Base-by-base conservation (phyloP, 2,329 filamentous ascomycete species). In the Sarocladium kiliense region DNA sequence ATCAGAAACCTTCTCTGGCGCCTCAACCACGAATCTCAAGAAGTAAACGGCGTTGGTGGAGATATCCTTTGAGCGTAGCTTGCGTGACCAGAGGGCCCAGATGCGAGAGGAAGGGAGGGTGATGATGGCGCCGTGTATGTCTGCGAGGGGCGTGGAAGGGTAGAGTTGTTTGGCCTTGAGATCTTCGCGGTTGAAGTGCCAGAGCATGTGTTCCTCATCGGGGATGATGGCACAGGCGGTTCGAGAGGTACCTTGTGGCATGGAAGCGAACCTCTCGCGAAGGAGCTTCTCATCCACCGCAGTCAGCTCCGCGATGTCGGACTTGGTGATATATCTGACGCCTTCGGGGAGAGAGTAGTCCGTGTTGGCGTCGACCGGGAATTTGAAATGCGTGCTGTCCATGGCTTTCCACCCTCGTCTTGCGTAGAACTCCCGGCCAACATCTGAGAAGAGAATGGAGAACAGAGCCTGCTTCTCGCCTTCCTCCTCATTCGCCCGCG, bases 371-470 rank as follows among this genome's bases (percentile, higher is more conserved):
- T 32, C 41, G 18, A 64, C 64, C 2, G 68, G 71, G 55, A 95
- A 80, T 30, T 80, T 77, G 42, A 95, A 76, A 67, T 96, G 91
- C 1, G 80, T 77, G 57, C 89, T 93, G 19, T 81, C 77, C 63
- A 87, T 92, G 0, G 85, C 78, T 50, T 83, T 78, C 92, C 92
- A 97, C 45, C 91, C 91, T 59, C 84, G 78, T 30, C 76, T 77
- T 3, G 87, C 81, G 71, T 97, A 97, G 71, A 91, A 97, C 37
- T 75, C 74, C 75, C 90, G 88, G 19, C 92, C 90, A 60, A 95
- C 91, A 64, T 95, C 90, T 9, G 91, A 96, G 70, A 86, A 96
- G 9, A 97, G 77, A 7, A 95, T 81, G 1, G 89, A 92, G 69
- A 93, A 94, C 14, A 70, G 59, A 67, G 77, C 66, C 54, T 14